Conservation (phyloP, 345 rosid species). For the Orychophragmus violaceus region DNA sequence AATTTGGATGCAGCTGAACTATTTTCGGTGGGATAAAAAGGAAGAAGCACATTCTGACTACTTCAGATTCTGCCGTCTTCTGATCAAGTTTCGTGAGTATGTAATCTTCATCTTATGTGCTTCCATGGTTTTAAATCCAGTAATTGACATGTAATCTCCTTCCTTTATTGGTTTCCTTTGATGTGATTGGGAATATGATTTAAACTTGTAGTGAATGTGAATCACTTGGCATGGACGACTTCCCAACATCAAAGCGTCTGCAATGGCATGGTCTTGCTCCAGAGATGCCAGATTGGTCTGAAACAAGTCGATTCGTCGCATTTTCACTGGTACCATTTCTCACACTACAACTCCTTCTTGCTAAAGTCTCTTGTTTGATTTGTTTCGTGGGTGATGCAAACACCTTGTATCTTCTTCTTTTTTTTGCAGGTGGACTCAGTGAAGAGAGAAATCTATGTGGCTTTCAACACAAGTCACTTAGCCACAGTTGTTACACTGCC, state of each 20-base stretch:
- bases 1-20: constrained; percentile 55
- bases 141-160: neutral
- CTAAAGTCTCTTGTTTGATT: neutral
- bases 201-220: constrained; percentile 66
- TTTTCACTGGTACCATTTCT: constrained; percentile 62
- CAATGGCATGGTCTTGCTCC: constrained; percentile 92
- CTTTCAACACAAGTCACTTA: constrained; percentile 71
- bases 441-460: constrained; percentile 78
- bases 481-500: constrained; percentile 62
- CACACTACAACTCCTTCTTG: neutral
- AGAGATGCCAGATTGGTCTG: constrained; percentile 80
- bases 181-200: neutral
- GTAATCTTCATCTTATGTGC: constrained; percentile 16
- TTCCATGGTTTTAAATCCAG: neutral
- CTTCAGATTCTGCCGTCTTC: constrained; percentile 72
- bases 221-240: constrained; percentile 72
- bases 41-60: constrained; percentile 73
- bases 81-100: constrained; percentile 80
- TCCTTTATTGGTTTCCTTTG: neutral
- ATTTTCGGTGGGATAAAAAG: constrained; percentile 86
- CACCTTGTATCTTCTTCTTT: neutral
- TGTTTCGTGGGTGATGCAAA: neutral
- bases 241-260: constrained; percentile 85
- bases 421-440: constrained; percentile 56
- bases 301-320: constrained; percentile 86